Evolutionary conservation across 1,139 yeast species (phyloP).

Genomic region (Candida albicans): DNA sequence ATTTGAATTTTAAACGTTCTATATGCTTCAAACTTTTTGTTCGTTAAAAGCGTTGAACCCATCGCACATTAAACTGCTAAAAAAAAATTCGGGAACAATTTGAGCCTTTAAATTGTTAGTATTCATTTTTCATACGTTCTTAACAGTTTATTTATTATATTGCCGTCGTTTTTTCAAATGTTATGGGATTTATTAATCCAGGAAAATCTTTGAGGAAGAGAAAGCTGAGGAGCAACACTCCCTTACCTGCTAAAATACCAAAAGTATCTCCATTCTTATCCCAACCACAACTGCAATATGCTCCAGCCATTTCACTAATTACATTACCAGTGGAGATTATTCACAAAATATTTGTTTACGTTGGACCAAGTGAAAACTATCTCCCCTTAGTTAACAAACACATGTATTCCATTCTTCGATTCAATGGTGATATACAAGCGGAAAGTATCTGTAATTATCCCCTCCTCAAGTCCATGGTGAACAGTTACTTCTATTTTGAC

Average conservation of each 20-base stretch:
- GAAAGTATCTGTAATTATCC: conserved; percentile 17
- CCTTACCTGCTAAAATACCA: conserved; percentile 1
- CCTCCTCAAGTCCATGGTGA: conserved; percentile 18
- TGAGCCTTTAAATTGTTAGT: not conserved
- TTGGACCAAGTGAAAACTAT: conserved; percentile 28
- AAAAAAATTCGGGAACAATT: too few relatives aligned
- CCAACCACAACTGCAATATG: not conserved
- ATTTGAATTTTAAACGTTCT: too few relatives aligned
- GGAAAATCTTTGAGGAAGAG: conserved; percentile 21
- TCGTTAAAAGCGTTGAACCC: too few relatives aligned
- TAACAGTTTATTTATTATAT: not conserved
- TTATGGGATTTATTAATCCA: conserved; percentile 35
- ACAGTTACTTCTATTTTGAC: conserved; percentile 19
- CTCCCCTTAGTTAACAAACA: conserved; percentile 25
- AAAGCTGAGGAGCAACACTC: conserved; percentile 1
- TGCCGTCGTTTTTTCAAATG: not conserved
- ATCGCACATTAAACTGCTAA: too few relatives aligned
- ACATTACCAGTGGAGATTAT: conserved; percentile 35
- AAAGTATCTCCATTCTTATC: not conserved
- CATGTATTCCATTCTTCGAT: conserved; percentile 23
- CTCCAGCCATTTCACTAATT: not conserved
- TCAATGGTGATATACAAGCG: conserved; percentile 11
- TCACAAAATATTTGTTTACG: conserved; percentile 27
- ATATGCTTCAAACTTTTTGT: too few relatives aligned
- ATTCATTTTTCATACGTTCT: not conserved